Evolutionary conservation across 2,329 filamentous ascomycete species (phyloP), one percentile per base, ranked within the genome.

Genomic region (Colletotrichum brevisporum): DNA sequence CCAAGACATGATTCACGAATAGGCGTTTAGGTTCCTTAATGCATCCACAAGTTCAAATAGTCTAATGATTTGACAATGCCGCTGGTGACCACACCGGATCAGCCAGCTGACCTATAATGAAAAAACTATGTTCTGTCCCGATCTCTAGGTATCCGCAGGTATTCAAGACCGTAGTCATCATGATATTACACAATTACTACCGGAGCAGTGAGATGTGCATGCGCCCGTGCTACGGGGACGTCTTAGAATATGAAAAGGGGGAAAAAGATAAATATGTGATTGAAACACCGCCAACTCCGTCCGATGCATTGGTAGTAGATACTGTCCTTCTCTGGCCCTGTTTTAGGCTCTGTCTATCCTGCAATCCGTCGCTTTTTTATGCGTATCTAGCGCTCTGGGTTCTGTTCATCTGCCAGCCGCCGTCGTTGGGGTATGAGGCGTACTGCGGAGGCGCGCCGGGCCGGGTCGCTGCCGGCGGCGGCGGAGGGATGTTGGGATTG

Each of bases 381-480:
- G 74, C 74, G 67, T 75, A 76, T 63, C 74, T 71, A 58, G 68
- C 70, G 52, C 71, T 74, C 47, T 60, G 66, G 15, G 61, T 67
- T 21, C 67, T 71, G 31, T 71, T 48, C 39, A 61, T 64, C 16
- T 59, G 45, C 69, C 65, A 72, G 10, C 59, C 63, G 5, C 56
- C 50, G 21, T 43, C 16, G 41, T 43, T 43, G 5, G 41, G 41
- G 16, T 43, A 43, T n/a, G 41, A 43, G 4, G 10, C 41, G 39
- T 66, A 64, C 16, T 64, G 60, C 26, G 55, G 56, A n/a, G 68
- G 55, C 3, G 31, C 63, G 4, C 64, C 70, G 10, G 63, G 55
- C 16, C 58, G 68, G 12, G 58, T 58, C 4, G 69, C 59, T 24
- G 39, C 55, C 27, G 59, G 69, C n/a, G 69, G 65, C 3, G 65